These are phyloP conservation scores for Coccomyxa subellipsoidea DNA, from an alignment of 163 green algal genomes.

Conservation along the genomic window DNA sequence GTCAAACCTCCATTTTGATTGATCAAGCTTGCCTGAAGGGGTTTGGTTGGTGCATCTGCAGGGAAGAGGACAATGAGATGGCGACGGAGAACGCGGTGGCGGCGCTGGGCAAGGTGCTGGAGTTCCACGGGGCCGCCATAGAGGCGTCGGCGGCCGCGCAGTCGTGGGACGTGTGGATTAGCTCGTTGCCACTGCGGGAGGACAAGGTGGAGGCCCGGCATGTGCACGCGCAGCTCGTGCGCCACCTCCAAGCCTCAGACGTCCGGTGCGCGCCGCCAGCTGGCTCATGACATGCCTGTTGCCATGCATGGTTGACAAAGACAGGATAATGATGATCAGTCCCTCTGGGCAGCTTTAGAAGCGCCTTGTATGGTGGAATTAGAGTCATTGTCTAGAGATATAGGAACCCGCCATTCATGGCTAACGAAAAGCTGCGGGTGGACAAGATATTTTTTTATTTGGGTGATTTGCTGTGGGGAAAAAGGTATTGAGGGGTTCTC, in stretches of 20 bases:
- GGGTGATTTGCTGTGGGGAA: no score
- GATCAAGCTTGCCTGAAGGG: no score
- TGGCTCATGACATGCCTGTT: background rate
- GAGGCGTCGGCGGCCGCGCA: background rate
- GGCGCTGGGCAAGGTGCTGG: conserved; percentile 74
- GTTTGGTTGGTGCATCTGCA: background rate
- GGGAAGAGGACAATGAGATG: conserved; percentile 71
- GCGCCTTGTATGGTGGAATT: no score
- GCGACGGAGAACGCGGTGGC: conserved; percentile 80
- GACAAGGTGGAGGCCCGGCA: conserved; percentile 69
- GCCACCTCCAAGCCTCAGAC: conserved; percentile 60
- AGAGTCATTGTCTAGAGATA: no score
- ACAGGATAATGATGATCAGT: no score
- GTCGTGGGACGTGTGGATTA: conserved; percentile 34
- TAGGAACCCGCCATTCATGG: no score
- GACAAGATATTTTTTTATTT: no score
- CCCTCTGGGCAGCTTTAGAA: no score
- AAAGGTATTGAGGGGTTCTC: background rate
- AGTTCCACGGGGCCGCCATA: conserved; percentile 37
- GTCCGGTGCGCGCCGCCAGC: conserved; percentile 11
- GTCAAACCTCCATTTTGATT: no score
- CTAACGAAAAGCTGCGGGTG: no score
- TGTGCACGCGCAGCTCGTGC: conserved; percentile 74
- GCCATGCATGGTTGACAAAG: no score
- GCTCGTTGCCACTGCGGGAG: conserved; percentile 55